Percentiles rank a stretch among this genome's conserved stretches.
Evolutionary conservation across 352 stramenopile species (phyloP).

Genomic region (Globisporangium iwayamae): DNA sequence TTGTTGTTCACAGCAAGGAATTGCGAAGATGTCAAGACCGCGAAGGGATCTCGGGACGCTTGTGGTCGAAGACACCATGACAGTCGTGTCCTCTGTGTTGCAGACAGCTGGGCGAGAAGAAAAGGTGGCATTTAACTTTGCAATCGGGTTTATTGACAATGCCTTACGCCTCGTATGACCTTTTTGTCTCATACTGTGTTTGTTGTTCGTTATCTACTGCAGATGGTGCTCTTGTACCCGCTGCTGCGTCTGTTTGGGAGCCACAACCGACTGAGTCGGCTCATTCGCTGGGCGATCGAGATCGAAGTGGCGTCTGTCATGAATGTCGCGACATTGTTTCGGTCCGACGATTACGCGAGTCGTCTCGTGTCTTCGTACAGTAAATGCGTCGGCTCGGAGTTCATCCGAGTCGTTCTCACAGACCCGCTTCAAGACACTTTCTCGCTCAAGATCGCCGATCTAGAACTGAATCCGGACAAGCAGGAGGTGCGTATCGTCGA

Average conservation of each 20-base stretch:
- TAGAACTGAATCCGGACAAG: constrained; percentile 70
- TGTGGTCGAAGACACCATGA: constrained; percentile 71
- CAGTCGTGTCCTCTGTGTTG: constrained; percentile 67
- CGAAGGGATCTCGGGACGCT: constrained; percentile 48
- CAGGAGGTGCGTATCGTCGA: constrained; percentile 28
- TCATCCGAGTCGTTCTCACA: constrained; percentile 55
- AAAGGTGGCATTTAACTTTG: constrained; percentile 31
- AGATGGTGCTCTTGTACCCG: constrained; percentile 59
- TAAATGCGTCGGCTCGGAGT: constrained; percentile 68
- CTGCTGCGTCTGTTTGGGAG: constrained; percentile 66
- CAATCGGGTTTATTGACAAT: neutral
- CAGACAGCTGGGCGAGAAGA: constrained; percentile 72
- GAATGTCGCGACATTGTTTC: constrained; percentile 76
- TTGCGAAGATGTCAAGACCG: constrained; percentile 20
- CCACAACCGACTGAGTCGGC: constrained; percentile 46
- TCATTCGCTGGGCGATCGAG: constrained; percentile 76
- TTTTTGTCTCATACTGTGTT: no score
- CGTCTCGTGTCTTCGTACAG: constrained; percentile 71
- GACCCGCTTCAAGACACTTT: constrained; percentile 65
- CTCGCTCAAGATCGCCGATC: constrained; percentile 61
- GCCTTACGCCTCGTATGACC: no score
- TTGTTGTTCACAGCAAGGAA: constrained; percentile 3
- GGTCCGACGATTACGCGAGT: constrained; percentile 73
- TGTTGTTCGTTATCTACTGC: neutral
- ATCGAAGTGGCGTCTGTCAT: constrained; percentile 71